These are phyloP conservation scores for Porogramme epimiltina DNA, from an alignment of 1,284 basidiomycete species.

Conservation along the genomic window DNA sequence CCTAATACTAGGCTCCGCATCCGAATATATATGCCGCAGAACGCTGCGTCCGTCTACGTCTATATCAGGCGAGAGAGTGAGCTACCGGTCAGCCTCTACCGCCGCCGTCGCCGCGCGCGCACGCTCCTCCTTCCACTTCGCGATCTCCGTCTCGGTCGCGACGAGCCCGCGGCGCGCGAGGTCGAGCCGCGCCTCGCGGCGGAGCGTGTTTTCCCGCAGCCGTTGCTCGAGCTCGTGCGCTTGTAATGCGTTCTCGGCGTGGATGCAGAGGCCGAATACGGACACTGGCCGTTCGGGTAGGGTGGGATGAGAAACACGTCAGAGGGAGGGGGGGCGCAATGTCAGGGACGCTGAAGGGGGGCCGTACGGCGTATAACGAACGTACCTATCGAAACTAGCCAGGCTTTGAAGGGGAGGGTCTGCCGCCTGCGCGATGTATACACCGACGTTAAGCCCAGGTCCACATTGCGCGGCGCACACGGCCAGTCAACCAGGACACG, in stretches of 20 bases:
- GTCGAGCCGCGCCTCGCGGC: conserved; percentile 74
- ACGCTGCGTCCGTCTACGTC: background rate
- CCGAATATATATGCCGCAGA: conserved; percentile 11
- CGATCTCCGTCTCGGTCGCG: conserved; percentile 82
- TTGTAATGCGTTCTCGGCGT: conserved; percentile 76
- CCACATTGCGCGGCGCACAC: too few species aligned
- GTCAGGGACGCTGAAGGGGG: background rate
- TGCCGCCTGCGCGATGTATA: conserved; percentile 54
- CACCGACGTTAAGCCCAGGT: too few species aligned
- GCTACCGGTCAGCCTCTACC: background rate
- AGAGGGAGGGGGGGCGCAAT: background rate
- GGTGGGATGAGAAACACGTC: background rate
- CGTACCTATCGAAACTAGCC: conserved; percentile 61
- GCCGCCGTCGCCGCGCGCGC: conserved; percentile 4
- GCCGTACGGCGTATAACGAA: conserved; percentile 22
- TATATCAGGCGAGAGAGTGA: too few species aligned
- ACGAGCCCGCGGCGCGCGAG: conserved; percentile 75
- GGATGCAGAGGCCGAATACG: conserved; percentile 71
- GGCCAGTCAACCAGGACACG: conserved; percentile 1
- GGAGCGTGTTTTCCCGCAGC: conserved; percentile 65
- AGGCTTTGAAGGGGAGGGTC: conserved; percentile 80
- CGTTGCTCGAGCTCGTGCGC: conserved; percentile 70
- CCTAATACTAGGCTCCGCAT: conserved; percentile 6
- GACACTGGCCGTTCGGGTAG: conserved; percentile 41
- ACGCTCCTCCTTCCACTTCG: conserved; percentile 66